A percentile compares a stretch with the other conserved stretches of the same genome.
Conservation (phyloP, 306 rosid species). For the Lathyrus aphaca region DNA sequence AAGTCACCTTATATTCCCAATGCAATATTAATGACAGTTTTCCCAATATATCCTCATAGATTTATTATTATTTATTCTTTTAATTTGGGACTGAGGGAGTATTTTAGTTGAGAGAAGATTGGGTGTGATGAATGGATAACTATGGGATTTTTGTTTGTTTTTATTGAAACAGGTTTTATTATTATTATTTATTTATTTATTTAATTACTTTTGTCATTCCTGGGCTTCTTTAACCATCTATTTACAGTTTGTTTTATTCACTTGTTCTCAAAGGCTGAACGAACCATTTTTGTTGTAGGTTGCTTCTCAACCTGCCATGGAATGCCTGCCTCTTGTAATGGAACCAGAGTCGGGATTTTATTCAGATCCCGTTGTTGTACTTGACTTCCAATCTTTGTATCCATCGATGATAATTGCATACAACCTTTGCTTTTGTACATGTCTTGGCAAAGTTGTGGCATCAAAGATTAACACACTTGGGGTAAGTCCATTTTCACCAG, state of each 20-base stretch:
- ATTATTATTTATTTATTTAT: too few species aligned
- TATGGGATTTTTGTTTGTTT: background rate
- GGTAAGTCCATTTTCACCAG: constrained; percentile 77
- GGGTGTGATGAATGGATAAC: background rate
- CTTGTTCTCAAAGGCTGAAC: constrained; percentile 17
- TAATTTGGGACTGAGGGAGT: too few species aligned
- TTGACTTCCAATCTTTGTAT: constrained; percentile 95
- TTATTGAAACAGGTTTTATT: background rate
- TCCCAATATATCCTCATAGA: too few species aligned
- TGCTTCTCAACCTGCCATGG: constrained; percentile 99
- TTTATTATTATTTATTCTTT: too few species aligned
- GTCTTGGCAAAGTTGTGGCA: constrained; percentile 79
- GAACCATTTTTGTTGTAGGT: constrained; percentile 57
- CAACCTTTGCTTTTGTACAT: constrained; percentile 92
- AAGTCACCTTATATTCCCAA: too few species aligned
- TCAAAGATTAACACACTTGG: constrained; percentile 78
- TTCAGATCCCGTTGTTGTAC: constrained; percentile 88
- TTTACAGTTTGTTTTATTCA: constrained; percentile 32
- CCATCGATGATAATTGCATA: constrained; percentile 98
- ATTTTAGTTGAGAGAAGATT: constrained; percentile 14
- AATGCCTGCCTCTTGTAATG: constrained; percentile 95
- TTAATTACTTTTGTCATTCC: constrained; percentile 23
- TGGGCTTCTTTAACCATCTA: constrained; percentile 5
- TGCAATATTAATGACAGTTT: too few species aligned
- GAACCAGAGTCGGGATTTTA: constrained; percentile 98